phyloP scores from a whole-genome alignment of 106 monocot genomes.

The Dioscorea alata region DNA sequence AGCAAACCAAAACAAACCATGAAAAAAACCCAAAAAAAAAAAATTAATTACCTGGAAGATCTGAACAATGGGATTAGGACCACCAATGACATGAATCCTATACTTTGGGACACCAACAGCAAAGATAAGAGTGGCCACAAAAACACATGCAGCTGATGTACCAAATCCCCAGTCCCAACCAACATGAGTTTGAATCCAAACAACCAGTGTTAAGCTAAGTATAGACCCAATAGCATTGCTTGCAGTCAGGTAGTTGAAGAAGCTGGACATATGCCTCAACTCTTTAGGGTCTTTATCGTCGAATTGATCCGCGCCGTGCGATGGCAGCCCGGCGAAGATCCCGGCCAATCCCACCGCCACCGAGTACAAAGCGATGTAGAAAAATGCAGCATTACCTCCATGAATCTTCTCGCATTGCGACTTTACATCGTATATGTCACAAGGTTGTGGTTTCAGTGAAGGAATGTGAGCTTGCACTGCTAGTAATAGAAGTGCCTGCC shows the following conservation, averaged over 20 bases:
- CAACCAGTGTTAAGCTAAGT: constrained; percentile 52
- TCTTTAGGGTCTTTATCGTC: constrained; percentile 40
- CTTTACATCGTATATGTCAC: constrained; percentile 38
- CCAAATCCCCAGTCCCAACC: constrained; percentile 69
- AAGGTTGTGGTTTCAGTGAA: constrained; percentile 54
- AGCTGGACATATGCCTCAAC: constrained; percentile 61
- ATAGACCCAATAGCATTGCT: constrained; percentile 72
- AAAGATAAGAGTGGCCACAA: constrained; percentile 39
- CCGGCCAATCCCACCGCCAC: constrained; percentile 73
- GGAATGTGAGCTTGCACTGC: constrained; percentile 73
- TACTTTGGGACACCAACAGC: constrained; percentile 40
- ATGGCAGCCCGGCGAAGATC: constrained; percentile 67
- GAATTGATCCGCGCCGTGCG: constrained; percentile 77
- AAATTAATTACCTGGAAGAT: constrained; percentile 45
- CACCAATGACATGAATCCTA: constrained; percentile 5
- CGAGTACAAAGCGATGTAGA: constrained; percentile 66
- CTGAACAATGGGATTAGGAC: constrained; percentile 28
- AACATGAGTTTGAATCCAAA: constrained; percentile 64
- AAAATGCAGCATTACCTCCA: constrained; percentile 47
- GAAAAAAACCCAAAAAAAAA: too few relatives aligned
- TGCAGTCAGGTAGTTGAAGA: constrained; percentile 74
- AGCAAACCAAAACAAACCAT: too few relatives aligned
- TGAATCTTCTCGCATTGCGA: constrained; percentile 34
- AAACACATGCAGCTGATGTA: constrained; percentile 53
- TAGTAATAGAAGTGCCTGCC: constrained; percentile 69